Conservation (phyloP, 2,329 filamentous ascomycete genomes). For the Ophiostoma himal-ulmi region DNA sequence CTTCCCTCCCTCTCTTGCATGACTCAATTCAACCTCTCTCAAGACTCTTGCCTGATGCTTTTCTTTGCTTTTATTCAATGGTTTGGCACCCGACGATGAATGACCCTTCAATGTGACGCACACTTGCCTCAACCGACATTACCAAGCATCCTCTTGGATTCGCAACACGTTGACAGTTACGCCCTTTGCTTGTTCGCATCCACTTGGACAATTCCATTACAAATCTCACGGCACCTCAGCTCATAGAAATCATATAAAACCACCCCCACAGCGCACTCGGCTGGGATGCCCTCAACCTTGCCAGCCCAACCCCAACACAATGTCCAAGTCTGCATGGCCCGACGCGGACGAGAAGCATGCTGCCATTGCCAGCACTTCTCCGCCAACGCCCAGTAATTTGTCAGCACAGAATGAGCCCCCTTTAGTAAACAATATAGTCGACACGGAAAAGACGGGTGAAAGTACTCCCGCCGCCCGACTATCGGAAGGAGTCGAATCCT, state of each 20-base stretch:
- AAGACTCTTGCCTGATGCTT: background rate
- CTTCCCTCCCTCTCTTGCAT: background rate
- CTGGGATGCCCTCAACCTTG: no score
- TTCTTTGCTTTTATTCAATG: background rate
- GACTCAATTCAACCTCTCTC: background rate
- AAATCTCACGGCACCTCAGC: background rate
- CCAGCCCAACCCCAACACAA: background rate
- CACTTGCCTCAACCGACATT: background rate
- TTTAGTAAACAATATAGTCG: background rate
- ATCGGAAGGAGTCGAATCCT: background rate
- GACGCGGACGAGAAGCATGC: slow-evolving; percentile 13
- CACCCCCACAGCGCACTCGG: no score
- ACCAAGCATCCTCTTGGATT: background rate
- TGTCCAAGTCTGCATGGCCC: background rate
- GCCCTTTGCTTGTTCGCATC: background rate
- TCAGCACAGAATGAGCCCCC: background rate
- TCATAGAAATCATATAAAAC: background rate
- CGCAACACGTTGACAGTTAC: background rate
- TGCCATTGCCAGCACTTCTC: background rate
- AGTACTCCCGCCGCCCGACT: background rate
- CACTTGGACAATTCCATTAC: background rate
- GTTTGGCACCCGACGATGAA: background rate
- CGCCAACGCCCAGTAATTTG: background rate
- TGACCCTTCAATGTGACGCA: background rate
- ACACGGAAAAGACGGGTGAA: background rate